Percentiles rank a stretch among this genome's conserved stretches.
These are phyloP conservation scores for Thelonectria blattea DNA, from an alignment of 2,329 filamentous ascomycete genomes.

Conservation along the genomic window DNA sequence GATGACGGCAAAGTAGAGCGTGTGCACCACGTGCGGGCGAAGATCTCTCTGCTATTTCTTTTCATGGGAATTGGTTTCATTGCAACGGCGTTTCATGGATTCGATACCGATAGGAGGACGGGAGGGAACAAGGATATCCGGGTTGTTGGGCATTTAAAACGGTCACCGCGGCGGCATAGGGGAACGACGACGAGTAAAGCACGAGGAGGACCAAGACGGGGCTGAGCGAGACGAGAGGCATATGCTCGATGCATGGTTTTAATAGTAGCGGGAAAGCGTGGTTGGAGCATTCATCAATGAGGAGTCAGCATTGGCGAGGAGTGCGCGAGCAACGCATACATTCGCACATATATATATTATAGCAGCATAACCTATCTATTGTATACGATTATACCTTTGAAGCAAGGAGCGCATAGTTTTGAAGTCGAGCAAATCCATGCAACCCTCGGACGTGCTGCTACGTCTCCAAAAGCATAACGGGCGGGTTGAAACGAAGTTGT, in stretches of 20 bases:
- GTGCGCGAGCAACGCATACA: background rate
- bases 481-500: too few relatives aligned
- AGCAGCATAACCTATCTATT: background rate
- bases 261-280: background rate
- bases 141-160: background rate
- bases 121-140: background rate
- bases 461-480: too few relatives aligned
- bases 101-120: slow-evolving; percentile 12
- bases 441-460: background rate
- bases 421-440: background rate
- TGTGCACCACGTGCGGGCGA: slow-evolving; percentile 9
- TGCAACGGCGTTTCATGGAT: slow-evolving; percentile 32
- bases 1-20: background rate
- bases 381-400: background rate
- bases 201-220: background rate
- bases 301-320: background rate
- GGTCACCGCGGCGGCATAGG: background rate
- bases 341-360: background rate
- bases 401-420: background rate
- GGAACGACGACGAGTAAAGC: background rate
- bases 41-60: slow-evolving; percentile 4
- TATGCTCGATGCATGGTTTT: background rate
- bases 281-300: background rate
- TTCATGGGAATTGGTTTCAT: slow-evolving; percentile 24
- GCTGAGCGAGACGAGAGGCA: background rate